A percentile compares a stretch with the other conserved stretches of the same genome.
Evolutionary conservation across 2,329 filamentous ascomycete species (phyloP).

Genomic region (Cylindrodendrum hubeiense): DNA sequence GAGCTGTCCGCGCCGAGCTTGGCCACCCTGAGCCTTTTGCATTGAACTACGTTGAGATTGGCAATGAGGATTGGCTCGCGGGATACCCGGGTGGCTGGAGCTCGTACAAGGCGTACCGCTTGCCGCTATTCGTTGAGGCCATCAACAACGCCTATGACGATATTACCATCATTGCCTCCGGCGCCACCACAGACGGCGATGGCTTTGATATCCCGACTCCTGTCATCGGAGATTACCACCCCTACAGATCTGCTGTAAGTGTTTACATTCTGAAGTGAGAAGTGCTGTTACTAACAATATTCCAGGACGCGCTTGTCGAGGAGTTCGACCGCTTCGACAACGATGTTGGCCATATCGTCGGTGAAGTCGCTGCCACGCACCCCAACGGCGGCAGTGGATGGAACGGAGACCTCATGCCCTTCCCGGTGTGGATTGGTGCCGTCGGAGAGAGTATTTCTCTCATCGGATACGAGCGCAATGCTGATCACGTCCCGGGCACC

Average conservation of each 20-base stretch:
- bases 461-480: constrained; percentile 74
- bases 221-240: constrained; percentile 63
- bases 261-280: not conserved
- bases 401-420: constrained; percentile 58
- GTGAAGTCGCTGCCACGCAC: constrained; percentile 65
- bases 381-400: constrained; percentile 65
- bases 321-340: constrained; percentile 68
- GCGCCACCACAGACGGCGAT: constrained; percentile 56
- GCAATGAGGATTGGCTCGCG: constrained; percentile 75
- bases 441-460: constrained; percentile 76
- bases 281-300: not conserved
- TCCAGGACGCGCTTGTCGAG: constrained; percentile 57
- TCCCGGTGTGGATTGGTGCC: constrained; percentile 69
- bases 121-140: constrained; percentile 70
- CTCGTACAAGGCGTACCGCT: constrained; percentile 67
- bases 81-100: constrained; percentile 60
- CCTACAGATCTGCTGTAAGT: constrained; percentile 59
- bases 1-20: constrained; percentile 67
- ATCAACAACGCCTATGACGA: constrained; percentile 68
- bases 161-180: constrained; percentile 67
- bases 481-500: constrained; percentile 67
- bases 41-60: constrained; percentile 73
- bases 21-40: constrained; percentile 73
- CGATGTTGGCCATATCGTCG: constrained; percentile 52
- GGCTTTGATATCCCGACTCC: constrained; percentile 54